A percentile compares a stretch with the other conserved stretches of the same genome.
Evolutionary conservation across 495 filamentous ascomycete species (phyloP).

Genomic region (Durotheca rogersii): DNA sequence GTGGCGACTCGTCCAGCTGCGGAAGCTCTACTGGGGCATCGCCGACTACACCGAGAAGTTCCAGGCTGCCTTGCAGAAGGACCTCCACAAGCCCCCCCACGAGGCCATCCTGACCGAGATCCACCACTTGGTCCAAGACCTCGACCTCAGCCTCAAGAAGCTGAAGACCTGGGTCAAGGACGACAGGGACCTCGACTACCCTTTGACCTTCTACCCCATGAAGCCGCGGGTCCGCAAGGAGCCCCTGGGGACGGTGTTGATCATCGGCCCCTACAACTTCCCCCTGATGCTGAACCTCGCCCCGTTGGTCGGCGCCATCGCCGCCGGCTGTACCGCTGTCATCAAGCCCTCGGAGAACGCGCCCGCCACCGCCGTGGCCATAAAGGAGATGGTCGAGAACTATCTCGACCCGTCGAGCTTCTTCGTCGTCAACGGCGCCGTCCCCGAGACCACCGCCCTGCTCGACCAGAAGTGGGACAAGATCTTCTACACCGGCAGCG

Average conservation of each 20-base stretch:
- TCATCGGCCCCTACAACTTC: slow-evolving; percentile 94
- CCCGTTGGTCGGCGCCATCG: slow-evolving; percentile 85
- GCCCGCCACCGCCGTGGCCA: slow-evolving; percentile 68
- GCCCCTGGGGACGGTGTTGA: slow-evolving; percentile 76
- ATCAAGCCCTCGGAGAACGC: slow-evolving; percentile 88
- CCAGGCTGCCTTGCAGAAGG: slow-evolving; percentile 66
- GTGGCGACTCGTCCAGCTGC: slow-evolving; percentile 80
- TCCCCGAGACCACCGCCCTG: slow-evolving; percentile 77
- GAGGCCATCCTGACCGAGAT: slow-evolving; percentile 73
- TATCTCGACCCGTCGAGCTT: slow-evolving; percentile 78
- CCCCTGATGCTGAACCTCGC: slow-evolving; percentile 77
- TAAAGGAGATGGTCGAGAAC: slow-evolving; percentile 73
- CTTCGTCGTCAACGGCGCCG: slow-evolving; percentile 72
- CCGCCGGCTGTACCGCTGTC: slow-evolving; percentile 84
- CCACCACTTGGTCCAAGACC: slow-evolving; percentile 73
- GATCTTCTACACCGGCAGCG: slow-evolving; percentile 91
- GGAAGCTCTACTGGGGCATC: slow-evolving; percentile 90
- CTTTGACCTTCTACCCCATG: slow-evolving; percentile 62
- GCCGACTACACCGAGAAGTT: slow-evolving; percentile 72
- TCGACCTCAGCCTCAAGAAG: slow-evolving; percentile 71
- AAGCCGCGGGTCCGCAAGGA: slow-evolving; percentile 83
- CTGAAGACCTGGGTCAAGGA: slow-evolving; percentile 81
- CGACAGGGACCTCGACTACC: slow-evolving; percentile 65
- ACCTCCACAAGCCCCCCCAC: slow-evolving; percentile 70
- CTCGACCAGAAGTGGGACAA: slow-evolving; percentile 93